A percentile compares a stretch with the other conserved stretches of the same genome.
phyloP scores from a whole-genome alignment of 2,329 filamentous ascomycete genomes.

The Pseudocercospora pini-densiflorae region DNA sequence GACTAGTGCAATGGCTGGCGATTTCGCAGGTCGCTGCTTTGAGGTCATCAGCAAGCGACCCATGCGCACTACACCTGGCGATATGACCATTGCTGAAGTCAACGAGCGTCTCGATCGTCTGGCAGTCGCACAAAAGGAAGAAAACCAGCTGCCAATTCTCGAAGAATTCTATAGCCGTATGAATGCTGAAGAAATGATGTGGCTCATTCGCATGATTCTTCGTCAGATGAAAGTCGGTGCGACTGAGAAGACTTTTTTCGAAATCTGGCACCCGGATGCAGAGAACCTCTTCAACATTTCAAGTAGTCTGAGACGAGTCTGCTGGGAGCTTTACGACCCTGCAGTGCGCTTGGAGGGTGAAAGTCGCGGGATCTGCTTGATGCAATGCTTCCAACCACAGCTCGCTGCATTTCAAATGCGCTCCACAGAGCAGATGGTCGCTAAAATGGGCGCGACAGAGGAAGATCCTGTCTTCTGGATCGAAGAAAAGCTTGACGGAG shows the following conservation, averaged over 20 bases:
- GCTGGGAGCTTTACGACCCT: slow-evolving; percentile 87
- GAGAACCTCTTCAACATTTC: slow-evolving; percentile 78
- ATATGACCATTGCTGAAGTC: slow-evolving; percentile 86
- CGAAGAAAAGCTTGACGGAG: slow-evolving; percentile 96
- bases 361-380: slow-evolving; percentile 74
- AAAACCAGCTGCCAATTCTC: slow-evolving; percentile 82
- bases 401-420: slow-evolving; percentile 90
- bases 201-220: slow-evolving; percentile 92
- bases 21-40: slow-evolving; percentile 88
- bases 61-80: slow-evolving; percentile 72
- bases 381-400: slow-evolving; percentile 97
- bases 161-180: slow-evolving; percentile 84
- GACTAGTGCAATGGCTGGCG: slow-evolving; percentile 73
- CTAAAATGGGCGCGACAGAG: slow-evolving; percentile 66
- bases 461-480: slow-evolving; percentile 88
- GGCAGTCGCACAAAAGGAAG: slow-evolving; percentile 74
- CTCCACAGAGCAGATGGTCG: slow-evolving; percentile 78
- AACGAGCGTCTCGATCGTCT: slow-evolving; percentile 84
- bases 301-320: slow-evolving; percentile 85
- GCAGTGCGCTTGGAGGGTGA: slow-evolving; percentile 73
- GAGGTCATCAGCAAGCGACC: slow-evolving; percentile 85
- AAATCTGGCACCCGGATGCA: slow-evolving; percentile 62
- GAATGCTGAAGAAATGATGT: slow-evolving; percentile 92
- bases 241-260: slow-evolving; percentile 85
- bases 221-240: slow-evolving; percentile 77